phyloP scores from a whole-genome alignment of 140 eudicot genomes.

The Erigeron philadelphicus region DNA sequence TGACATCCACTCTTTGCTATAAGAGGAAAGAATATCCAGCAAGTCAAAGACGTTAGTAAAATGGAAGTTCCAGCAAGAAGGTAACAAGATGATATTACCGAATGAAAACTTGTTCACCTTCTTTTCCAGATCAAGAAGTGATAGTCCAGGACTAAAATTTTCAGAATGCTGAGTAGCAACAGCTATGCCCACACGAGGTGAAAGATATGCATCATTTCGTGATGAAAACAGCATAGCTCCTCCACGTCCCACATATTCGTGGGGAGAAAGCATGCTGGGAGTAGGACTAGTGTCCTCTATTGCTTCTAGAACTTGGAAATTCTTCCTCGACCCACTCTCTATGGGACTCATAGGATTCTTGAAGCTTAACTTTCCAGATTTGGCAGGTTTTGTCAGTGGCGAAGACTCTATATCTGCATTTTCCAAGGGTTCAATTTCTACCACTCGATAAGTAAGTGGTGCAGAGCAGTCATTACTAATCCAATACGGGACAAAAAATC shows the following conservation, averaged over 20 bases:
- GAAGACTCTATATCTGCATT: slow-evolving; percentile 49
- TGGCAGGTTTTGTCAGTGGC: slow-evolving; percentile 45
- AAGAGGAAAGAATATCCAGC: slow-evolving; percentile 15
- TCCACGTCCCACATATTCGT: slow-evolving; percentile 92
- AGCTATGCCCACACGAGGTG: slow-evolving; percentile 88
- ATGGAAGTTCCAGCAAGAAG: slow-evolving; percentile 20
- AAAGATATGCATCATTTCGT: slow-evolving; percentile 75
- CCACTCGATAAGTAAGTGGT: slow-evolving; percentile 67
- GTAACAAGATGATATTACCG: not conserved
- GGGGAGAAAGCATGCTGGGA: slow-evolving; percentile 98
- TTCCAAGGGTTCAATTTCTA: slow-evolving; percentile 84
- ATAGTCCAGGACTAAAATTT: slow-evolving; percentile 69
- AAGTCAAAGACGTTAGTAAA: slow-evolving; percentile 7
- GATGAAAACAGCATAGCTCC: slow-evolving; percentile 82
- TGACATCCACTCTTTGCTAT: slow-evolving; percentile 94
- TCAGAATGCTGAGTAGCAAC: slow-evolving; percentile 78
- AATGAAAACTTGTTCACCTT: slow-evolving; percentile 45
- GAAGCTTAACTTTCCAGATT: slow-evolving; percentile 48
- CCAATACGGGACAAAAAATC: slow-evolving; percentile 97
- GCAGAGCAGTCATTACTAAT: slow-evolving; percentile 65
- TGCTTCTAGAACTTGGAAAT: slow-evolving; percentile 74
- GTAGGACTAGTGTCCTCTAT: slow-evolving; percentile 86
- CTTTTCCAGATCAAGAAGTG: slow-evolving; percentile 94
- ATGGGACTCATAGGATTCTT: slow-evolving; percentile 36
- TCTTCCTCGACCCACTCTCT: slow-evolving; percentile 38